Evolutionary conservation across 2,329 filamentous ascomycete genomes (phyloP), one percentile per base, ranked within the genome.

Genomic region (Parastagonospora avenae): DNA sequence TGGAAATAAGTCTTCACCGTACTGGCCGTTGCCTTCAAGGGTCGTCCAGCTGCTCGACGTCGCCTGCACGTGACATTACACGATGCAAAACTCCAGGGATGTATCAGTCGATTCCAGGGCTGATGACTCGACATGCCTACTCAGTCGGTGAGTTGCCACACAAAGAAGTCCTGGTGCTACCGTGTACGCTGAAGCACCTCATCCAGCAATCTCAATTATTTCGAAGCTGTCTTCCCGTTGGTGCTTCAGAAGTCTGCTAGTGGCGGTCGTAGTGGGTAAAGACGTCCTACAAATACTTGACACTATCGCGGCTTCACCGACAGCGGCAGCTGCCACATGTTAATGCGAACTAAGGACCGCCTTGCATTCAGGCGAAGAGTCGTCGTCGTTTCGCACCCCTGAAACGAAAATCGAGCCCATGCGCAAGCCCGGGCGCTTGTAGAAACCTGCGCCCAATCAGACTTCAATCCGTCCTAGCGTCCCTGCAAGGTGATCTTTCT

Each of bases 401-500:
- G 61, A 63, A 60, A 62, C 64, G 46, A 42, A 50, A 57, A 55
- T 50, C 50, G 60, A 58, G 62, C 64, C 61, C 50, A 61, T 63
- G 57, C 57, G 49, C 48, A 56, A 55, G 48, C 48, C 54, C 54
- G 52, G 60, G 67, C 66, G 66, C 59, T 65, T 70, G 50, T 60
- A 59, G 54, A 45, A 44, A 32, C 19, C 52, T 12, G 11, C 39
- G 11, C 9, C 68, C 66, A 72, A 72, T 70, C 63, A 62, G 8
- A 43, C 9, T 37, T 47, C 46, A 24, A 27, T 42, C 12, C 39
- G 12, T 42, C 50, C 52, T 58, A 57, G 54, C 59, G 40, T 38
- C 14, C 49, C 61, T 71, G 68, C 68, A 72, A 32, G 52, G 63
- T 67, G 60, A 64, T 66, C 55, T 62, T 55, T 53, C 47, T 59